Base-by-base conservation (phyloP, 2,329 filamentous ascomycete species). In the Monosporascus sp. region DNA sequence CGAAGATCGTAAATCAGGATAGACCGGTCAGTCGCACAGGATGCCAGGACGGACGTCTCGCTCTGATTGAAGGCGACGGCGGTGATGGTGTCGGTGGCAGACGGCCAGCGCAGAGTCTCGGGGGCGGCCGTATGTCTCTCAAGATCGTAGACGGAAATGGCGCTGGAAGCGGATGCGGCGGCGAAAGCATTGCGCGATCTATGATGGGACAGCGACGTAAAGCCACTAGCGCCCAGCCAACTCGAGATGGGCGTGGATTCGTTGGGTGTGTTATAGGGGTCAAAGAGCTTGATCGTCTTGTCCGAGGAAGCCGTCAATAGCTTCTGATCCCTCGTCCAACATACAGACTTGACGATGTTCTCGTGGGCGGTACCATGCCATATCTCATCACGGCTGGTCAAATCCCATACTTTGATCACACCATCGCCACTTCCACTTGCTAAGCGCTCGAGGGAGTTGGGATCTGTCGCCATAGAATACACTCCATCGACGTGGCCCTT, bases 1-100 rank as follows among this genome's bases (percentile, higher is more conserved):
- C 94, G 86, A 46, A 97, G 79, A 68, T 99, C 94, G 72, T 97
- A 97, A 56, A 99, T 81, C 43, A 97, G 86, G 55, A 99, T 75
- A 27, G 88, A 89, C 58, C 93, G 84, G 68, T 99, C 94, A 9
- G 86, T 89, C 37, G 89, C 90, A 56, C 88, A 87, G 0, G 90
- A 94, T 7, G 86, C 94, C 31, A 99, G 77, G 44, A 99, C 83
- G 0, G 90, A 95, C 0, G 93, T 96, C 75, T 99, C 94, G 38
- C 89, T 88, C 67, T 95, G 88, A 74, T 97, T 99, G 76, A 97
- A 96, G 43, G 89, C 81, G 54, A 97, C 82, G 14, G 88, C 81
- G 44, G 85, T 96, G 71, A 97, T 94, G 4, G 94, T 97, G 70
- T 96, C 94, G 54, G 89, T 86, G 9, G 87, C 84, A 5, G 88